These are phyloP conservation scores for Cinnamomum chago DNA, from an alignment of 164 flowering plant species.

Conservation along the genomic window DNA sequence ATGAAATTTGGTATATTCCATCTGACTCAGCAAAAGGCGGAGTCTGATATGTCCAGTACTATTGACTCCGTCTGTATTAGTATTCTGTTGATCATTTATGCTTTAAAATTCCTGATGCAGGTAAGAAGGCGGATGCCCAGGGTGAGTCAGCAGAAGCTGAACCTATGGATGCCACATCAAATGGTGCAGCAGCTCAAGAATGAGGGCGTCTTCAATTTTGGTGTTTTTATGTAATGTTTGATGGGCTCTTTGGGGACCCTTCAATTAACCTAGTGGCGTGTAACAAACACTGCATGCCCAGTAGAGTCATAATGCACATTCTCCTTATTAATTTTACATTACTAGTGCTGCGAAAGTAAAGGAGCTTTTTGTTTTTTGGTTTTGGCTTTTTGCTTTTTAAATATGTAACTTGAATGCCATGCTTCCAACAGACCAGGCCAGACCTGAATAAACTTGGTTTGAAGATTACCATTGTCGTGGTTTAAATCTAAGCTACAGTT, in stretches of 20 bases:
- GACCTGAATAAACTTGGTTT: too few species aligned
- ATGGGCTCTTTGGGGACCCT: background rate
- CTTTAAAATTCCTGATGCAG: slow-evolving; percentile 28
- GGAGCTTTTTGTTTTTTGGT: background rate
- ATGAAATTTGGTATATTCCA: too few species aligned
- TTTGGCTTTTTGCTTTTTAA: too few species aligned
- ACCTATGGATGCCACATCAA: slow-evolving; percentile 55
- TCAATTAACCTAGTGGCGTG: background rate
- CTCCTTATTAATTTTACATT: background rate
- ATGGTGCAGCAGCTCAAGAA: slow-evolving; percentile 46
- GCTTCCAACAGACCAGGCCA: too few species aligned
- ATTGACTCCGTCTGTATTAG: too few species aligned
- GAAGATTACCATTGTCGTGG: too few species aligned
- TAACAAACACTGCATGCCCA: background rate
- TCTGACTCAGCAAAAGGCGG: too few species aligned
- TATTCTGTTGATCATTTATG: too few species aligned
- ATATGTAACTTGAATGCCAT: too few species aligned
- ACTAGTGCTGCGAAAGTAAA: background rate
- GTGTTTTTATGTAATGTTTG: slow-evolving; percentile 3
- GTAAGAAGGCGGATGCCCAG: slow-evolving; percentile 60
- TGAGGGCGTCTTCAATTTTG: slow-evolving; percentile 21
- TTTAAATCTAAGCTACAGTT: too few species aligned
- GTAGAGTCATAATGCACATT: background rate
- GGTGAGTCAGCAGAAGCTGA: slow-evolving; percentile 56
- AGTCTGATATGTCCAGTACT: too few species aligned